Evolutionary conservation across 768 basidiomycete species (phyloP), one percentile per base, ranked within the genome.

Genomic region (Lentinus tigrinus): DNA sequence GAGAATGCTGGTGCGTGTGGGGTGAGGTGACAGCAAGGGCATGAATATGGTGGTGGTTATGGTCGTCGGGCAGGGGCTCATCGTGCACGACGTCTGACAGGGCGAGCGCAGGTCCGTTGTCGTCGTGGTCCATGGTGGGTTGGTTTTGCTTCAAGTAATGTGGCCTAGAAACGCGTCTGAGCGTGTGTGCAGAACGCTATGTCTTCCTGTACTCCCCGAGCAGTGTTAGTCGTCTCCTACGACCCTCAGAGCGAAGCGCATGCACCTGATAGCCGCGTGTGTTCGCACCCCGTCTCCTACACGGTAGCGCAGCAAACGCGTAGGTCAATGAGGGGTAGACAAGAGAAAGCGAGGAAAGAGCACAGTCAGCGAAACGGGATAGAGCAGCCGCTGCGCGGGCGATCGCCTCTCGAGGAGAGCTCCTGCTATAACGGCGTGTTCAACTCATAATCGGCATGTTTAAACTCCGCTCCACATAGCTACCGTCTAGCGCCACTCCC

Each of bases 21-120:
- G 58, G 31, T 31, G 31, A n/a, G 44, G 61, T 6, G 40, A 60
- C 31, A 42, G 39, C 38, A 26, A 38, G 57, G 56, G 49, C 47
- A 51, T 24, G 62, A 61, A 63, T 7, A 61, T 56, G 59, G 44
- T 56, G 52, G 55, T 61, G 70, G 52, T 75, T 74, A 46, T 75
- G 73, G 62, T 85, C 83, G 65, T 87, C 82, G 69, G 79, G 83
- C 23, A 89, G 80, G 28, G 86, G 80, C 56, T 89, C 87, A 69
- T 91, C 89, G 71, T 91, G 88, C 44, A 92, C 88, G 72, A 92
- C 90, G 74, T 92, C 90, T 46, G 90, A 91, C 65, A 92, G 83
- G 68, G 85, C 82, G 61, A 92, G 81, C 62, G 84, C 81, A 60
- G 82, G 82, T 36, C 72, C 77, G 46, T 67, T 73, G 69, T 86